Conservation (phyloP, 768 basidiomycete genomes). For the Leccinellum luteum region DNA sequence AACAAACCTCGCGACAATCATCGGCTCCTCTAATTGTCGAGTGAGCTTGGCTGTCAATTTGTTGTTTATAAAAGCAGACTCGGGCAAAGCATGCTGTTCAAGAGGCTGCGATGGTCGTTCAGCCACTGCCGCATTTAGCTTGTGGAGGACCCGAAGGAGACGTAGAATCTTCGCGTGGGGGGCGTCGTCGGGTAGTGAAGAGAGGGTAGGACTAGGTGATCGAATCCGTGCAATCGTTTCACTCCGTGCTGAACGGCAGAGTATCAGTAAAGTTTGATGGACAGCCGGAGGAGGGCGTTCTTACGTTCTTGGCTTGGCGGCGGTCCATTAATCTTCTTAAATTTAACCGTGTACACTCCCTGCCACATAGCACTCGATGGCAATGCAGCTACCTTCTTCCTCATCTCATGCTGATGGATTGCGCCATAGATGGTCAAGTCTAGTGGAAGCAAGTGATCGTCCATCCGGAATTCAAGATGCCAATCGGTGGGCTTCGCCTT, state of each 20-base stretch:
- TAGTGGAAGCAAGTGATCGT: constrained; percentile 77
- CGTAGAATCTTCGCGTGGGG: constrained; percentile 89
- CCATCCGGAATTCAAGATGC: constrained; percentile 96
- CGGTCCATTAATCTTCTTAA: constrained; percentile 88
- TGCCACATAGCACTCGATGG: constrained; percentile 82
- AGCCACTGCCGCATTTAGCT: constrained; percentile 70
- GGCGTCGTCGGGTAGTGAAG: constrained; percentile 80
- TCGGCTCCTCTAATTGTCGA: constrained; percentile 93
- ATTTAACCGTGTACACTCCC: constrained; percentile 88
- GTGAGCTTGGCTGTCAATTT: constrained; percentile 98
- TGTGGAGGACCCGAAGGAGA: constrained; percentile 82
- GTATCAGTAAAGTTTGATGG: constrained; percentile 7
- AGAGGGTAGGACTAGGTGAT: constrained; percentile 64
- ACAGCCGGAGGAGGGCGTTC: constrained; percentile 17
- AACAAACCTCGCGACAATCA: constrained; percentile 94
- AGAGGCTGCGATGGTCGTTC: constrained; percentile 52
- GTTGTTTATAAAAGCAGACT: constrained; percentile 93
- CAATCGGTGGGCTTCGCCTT: constrained; percentile 93
- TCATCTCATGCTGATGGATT: constrained; percentile 86
- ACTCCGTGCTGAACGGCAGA: constrained; percentile 30
- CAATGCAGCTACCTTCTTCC: constrained; percentile 64
- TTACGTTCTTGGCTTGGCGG: constrained; percentile 60
- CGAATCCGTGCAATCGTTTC: constrained; percentile 48
- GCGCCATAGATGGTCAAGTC: constrained; percentile 96
- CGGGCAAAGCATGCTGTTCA: constrained; percentile 61